Base-by-base conservation (phyloP, 2,329 filamentous ascomycete species). In the Penicillium rolfsii region DNA sequence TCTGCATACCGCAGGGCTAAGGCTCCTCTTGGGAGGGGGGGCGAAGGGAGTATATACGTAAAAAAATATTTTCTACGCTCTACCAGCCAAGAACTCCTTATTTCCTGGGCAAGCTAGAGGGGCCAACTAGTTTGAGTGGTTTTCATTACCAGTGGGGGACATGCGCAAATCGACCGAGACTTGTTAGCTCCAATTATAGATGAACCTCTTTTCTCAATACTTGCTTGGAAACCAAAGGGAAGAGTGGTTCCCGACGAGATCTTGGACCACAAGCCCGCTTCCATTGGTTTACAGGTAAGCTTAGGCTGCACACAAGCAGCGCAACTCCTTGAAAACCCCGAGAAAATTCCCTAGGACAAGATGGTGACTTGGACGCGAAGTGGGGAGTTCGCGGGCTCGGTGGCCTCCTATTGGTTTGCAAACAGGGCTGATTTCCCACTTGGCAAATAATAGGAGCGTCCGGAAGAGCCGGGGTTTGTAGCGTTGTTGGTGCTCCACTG, bases 371-470 rank as follows among this genome's bases (percentile, higher is more conserved):
- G 28, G n/a, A 22, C n/a, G n/a, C 48, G 8, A 35, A 50, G 48
- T 50, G 48, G 48, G 19, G 48, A 11, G 6, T 22, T 35, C 6
- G 5, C n/a, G 28, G 30, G 8, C 5, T 11, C 2, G 4, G 8
- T 50, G 1, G 2, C n/a, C 28, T 50, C 11, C n/a, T 50, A 50
- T 50, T 48, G 45, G 45, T n/a, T 48, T 30, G 4, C 5, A 22
- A 35, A 35, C 48, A 50, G 48, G 46, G 48, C 48, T 50, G 30
- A 35, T 35, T 49, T 49, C 28, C 30, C 30, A 35, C 45, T 35
- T 35, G 11, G 11, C 9, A 30, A 35, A 50, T 49, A n/a, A 35
- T 9, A 30, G 48, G 28, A 22, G 9, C 48, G 30, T 19, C 30
- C 48, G 48, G 48, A 50, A 50, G 48, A 22, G 30, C 30, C n/a